phyloP scores from a whole-genome alignment of 2,329 filamentous ascomycete genomes.

The Spiromastix sp. region DNA sequence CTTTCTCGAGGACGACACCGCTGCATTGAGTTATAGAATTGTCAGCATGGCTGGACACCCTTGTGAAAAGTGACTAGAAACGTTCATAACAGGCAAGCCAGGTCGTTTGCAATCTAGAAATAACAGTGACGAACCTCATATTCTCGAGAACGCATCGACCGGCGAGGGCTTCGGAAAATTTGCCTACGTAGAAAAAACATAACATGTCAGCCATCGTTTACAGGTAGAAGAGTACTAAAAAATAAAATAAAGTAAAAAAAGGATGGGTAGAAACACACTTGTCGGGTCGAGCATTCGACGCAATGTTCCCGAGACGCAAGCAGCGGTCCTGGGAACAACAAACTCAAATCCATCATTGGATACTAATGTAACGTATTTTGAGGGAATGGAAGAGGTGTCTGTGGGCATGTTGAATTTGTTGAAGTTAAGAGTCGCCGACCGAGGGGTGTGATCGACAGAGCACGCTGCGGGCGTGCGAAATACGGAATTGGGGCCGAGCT shows the following conservation, averaged over 20 bases:
- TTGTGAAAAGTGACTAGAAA: too few species aligned
- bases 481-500: too few species aligned
- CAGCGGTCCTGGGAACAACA: conserved; percentile 50
- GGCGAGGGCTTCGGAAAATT: conserved; percentile 49
- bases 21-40: conserved; percentile 23
- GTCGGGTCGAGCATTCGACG: conserved; percentile 53
- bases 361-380: conserved; percentile 53
- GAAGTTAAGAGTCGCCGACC: too few species aligned
- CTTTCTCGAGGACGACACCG: conserved; percentile 54
- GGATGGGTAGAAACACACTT: conserved; percentile 35
- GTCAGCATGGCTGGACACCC: too few species aligned
- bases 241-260: conserved; percentile 1
- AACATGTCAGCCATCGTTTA: conserved; percentile 4
- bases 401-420: too few species aligned
- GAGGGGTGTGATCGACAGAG: too few species aligned
- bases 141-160: conserved; percentile 51
- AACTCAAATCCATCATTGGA: conserved; percentile 57
- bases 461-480: too few species aligned
- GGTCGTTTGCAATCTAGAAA: too few species aligned
- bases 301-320: conserved; percentile 51
- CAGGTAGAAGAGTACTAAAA: background rate
- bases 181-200: conserved; percentile 31
- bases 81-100: too few species aligned
- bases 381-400: conserved; percentile 2
- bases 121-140: conserved; percentile 46